Percentiles rank a stretch among this genome's conserved stretches.
Evolutionary conservation across 495 filamentous ascomycete species (phyloP).

Genomic region (Margaritispora aquatica): DNA sequence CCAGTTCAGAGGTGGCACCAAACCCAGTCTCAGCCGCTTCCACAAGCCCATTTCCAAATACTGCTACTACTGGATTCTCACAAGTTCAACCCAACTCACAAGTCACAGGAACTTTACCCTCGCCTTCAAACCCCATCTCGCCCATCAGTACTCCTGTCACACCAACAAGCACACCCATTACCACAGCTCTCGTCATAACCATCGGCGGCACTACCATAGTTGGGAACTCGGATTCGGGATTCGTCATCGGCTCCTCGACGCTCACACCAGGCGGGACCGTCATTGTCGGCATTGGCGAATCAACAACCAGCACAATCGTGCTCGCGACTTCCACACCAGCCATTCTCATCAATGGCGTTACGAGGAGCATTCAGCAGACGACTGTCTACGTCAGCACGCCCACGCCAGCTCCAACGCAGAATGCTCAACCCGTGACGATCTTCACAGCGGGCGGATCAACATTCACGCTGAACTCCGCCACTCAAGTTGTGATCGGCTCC

Average conservation of each 20-base stretch:
- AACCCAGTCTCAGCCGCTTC: too few relatives aligned
- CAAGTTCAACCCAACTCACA: not conserved
- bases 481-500: slow-evolving; percentile 1
- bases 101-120: not conserved
- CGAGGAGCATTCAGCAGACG: not conserved
- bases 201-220: not conserved
- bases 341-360: not conserved
- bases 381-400: not conserved
- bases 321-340: not conserved
- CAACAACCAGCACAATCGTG: not conserved
- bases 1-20: too few relatives aligned
- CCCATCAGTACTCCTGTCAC: too few relatives aligned
- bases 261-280: slow-evolving; percentile 4
- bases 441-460: not conserved
- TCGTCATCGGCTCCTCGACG: slow-evolving; percentile 1
- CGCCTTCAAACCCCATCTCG: too few relatives aligned
- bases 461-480: not conserved
- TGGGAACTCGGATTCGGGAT: not conserved
- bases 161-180: not conserved
- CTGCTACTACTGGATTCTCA: too few relatives aligned
- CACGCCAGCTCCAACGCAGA: too few relatives aligned
- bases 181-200: too few relatives aligned
- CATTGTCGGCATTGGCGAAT: not conserved
- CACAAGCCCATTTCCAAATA: too few relatives aligned
- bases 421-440: not conserved